A percentile compares a stretch with the other conserved stretches of the same genome.
Conservation (phyloP, 805 yeast species). For the Starmerella apicola region DNA sequence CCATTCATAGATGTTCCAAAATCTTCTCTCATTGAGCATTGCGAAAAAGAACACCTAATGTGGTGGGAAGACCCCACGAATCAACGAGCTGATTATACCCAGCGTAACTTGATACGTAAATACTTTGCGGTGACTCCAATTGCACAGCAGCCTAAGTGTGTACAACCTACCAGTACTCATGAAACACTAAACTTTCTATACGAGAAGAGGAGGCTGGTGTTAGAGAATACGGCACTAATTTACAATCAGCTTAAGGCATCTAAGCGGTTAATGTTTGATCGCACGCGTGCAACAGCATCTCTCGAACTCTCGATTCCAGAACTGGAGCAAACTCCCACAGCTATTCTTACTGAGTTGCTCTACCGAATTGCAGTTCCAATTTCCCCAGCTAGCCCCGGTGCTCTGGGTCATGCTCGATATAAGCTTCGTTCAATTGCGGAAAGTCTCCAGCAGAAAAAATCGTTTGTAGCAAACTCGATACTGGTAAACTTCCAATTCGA, state of each 20-base stretch:
- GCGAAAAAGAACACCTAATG: conserved; percentile 29
- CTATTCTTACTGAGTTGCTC: conserved; percentile 10
- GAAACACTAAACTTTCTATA: conserved; percentile 1
- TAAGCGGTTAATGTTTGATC: not conserved
- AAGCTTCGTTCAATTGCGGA: not conserved
- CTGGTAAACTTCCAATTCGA: conserved; percentile 6
- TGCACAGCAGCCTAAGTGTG: conserved; percentile 25
- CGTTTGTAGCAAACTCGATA: conserved; percentile 1
- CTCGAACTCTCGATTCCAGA: conserved; percentile 4
- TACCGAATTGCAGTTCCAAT: conserved; percentile 12
- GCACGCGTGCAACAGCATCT: not conserved
- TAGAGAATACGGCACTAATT: not conserved
- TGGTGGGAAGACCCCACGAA: conserved; percentile 73
- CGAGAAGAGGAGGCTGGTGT: conserved; percentile 5
- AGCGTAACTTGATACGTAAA: conserved; percentile 43
- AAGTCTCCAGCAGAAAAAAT: too few species aligned
- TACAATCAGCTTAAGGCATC: conserved; percentile 1
- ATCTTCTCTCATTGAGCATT: conserved; percentile 34
- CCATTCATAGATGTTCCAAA: conserved; percentile 45
- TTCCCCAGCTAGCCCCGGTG: conserved; percentile 12
- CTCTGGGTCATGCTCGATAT: conserved; percentile 10
- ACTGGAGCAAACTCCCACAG: conserved; percentile 5
- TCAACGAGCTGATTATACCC: conserved; percentile 39
- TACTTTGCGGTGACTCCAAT: conserved; percentile 25
- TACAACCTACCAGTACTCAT: conserved; percentile 1